Percentiles rank a stretch among this genome's conserved stretches.
Conservation (phyloP, 805 yeast species). For the Cyberlindnera maritima region DNA sequence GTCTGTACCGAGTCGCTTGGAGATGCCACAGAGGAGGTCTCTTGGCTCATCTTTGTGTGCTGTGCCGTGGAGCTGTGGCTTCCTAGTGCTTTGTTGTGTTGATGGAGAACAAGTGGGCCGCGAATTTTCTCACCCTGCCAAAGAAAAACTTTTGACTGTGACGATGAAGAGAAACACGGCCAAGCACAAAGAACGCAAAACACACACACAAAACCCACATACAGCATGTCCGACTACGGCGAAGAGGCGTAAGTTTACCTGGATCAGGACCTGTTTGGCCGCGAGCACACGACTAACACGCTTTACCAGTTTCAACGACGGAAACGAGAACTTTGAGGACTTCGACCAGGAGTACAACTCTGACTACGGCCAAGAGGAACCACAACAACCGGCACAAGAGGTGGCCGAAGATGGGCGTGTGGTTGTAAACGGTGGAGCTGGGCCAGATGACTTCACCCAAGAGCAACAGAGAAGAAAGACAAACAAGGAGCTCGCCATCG, state of each 20-base stretch:
- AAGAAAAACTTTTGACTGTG: not conserved
- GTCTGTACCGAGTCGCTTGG: not conserved
- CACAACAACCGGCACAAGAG: constrained; percentile 28
- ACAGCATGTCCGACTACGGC: constrained; percentile 51
- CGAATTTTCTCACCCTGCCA: not conserved
- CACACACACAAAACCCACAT: not conserved
- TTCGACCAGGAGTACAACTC: constrained; percentile 84
- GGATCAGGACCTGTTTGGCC: too few species aligned
- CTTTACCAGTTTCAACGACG: constrained; percentile 55
- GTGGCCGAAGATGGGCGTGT: constrained; percentile 66
- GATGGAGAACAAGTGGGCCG: not conserved
- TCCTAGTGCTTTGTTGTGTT: not conserved
- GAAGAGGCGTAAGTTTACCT: constrained; percentile 42
- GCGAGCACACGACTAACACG: too few species aligned
- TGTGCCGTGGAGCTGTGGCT: not conserved
- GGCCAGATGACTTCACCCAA: constrained; percentile 49
- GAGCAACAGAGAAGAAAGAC: constrained; percentile 54
- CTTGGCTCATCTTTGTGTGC: not conserved
- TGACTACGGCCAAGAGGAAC: constrained; percentile 67
- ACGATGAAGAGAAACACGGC: not conserved
- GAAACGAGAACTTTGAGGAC: constrained; percentile 68
- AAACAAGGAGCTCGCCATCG: constrained; percentile 77
- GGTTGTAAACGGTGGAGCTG: constrained; percentile 67
- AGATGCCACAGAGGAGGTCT: not conserved
- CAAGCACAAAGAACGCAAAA: too few species aligned